phyloP scores from a whole-genome alignment of 192 early-diverging fungal genomes.

The Coemansia sp. region DNA sequence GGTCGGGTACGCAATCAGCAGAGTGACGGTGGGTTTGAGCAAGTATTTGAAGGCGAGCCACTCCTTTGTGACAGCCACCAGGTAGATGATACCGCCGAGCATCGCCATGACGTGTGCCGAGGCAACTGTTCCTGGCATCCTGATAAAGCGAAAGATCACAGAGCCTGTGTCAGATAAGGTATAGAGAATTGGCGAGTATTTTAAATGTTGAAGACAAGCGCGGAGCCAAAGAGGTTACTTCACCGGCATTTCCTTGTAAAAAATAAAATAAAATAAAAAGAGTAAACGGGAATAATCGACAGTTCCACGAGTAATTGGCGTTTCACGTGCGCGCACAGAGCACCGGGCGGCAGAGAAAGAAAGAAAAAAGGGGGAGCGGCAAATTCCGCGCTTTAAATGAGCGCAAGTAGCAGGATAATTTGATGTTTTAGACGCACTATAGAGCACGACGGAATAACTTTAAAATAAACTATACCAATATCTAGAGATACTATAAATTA shows the following conservation, averaged over 20 bases:
- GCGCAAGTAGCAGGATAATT: no score
- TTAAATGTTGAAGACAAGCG: not conserved
- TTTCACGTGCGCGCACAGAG: not conserved
- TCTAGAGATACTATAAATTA: constrained; percentile 5
- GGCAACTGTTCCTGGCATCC: not conserved
- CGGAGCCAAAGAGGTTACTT: not conserved
- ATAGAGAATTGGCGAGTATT: not conserved
- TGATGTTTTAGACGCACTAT: not conserved
- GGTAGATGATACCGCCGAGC: constrained; percentile 13
- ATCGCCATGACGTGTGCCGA: constrained; percentile 7
- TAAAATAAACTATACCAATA: no score
- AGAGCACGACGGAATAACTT: not conserved
- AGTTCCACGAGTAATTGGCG: no score
- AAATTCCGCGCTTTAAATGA: no score
- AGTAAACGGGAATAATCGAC: no score
- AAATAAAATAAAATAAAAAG: not conserved
- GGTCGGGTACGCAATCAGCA: constrained; percentile 30
- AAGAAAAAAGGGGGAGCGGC: not conserved
- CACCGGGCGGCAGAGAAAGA: no score
- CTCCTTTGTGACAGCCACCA: constrained; percentile 6
- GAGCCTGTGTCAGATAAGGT: no score
- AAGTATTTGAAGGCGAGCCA: constrained; percentile 23
- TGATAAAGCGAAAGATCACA: no score
- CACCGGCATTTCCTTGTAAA: not conserved
- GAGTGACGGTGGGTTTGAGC: constrained; percentile 38